Conservation (phyloP, 2,329 filamentous ascomycete genomes). For the Alternaria ethzedia region DNA sequence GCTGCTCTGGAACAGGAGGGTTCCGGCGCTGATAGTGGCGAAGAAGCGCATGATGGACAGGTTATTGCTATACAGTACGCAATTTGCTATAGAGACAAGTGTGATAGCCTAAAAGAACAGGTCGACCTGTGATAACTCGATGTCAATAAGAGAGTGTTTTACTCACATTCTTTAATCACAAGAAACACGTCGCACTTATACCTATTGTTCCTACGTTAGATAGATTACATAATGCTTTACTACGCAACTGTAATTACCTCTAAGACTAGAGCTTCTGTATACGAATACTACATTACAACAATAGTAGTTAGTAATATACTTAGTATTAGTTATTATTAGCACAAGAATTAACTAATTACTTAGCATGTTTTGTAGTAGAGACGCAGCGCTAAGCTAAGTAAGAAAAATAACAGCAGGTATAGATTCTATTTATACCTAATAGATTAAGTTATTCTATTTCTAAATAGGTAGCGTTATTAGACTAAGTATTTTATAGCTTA, state of each 20-base stretch:
- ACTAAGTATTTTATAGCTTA: too few species aligned
- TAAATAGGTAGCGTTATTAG: too few species aligned
- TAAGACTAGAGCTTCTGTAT: fast-evolving
- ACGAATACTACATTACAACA: fast-evolving
- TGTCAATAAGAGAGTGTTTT: neutral
- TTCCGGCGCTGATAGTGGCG: neutral
- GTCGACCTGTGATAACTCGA: neutral
- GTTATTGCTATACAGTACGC: neutral
- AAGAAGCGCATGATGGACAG: neutral
- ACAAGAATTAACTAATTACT: too few species aligned
- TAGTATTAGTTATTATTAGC: too few species aligned
- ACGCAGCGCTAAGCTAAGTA: too few species aligned
- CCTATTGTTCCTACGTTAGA: neutral
- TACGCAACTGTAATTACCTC: neutral
- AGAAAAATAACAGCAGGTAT: too few species aligned
- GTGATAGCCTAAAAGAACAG: neutral
- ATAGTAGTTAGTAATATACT: neutral
- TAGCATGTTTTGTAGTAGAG: too few species aligned
- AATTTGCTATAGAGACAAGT: neutral
- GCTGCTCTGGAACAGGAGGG: neutral
- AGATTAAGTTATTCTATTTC: too few species aligned
- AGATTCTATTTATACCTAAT: too few species aligned
- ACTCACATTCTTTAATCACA: neutral
- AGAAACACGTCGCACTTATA: neutral
- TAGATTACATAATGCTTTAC: neutral